Base-by-base conservation (phyloP, 768 basidiomycete species). In the Lactarius tabidus region DNA sequence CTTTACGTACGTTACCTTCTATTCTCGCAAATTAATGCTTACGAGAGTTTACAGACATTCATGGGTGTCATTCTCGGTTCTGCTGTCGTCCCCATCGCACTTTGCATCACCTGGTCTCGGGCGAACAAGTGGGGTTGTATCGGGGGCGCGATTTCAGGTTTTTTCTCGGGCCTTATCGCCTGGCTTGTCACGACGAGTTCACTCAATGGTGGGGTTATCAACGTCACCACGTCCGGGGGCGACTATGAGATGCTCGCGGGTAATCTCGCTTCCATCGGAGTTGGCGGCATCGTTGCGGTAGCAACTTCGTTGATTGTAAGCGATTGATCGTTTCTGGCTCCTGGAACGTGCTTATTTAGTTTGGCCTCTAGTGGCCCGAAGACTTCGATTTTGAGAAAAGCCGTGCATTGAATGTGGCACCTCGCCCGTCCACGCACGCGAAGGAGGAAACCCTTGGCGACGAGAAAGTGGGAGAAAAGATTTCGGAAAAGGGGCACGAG, bases 11-110 rank as follows among this genome's bases (percentile, higher is more conserved):
- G 88, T 80, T 28, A 28, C n/a, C n/a, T 48, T 31, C 6, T 14
- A 26, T 17, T 38, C 23, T 51, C 29, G 10, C n/a, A 7, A 20
- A n/a, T 20, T 43, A 20, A 17, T 45, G 36, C 55, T 67, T 26
- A 63, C 26, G 15, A n/a, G 20, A 10, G 12, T 39, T 60, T 18
- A 23, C 63, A 91, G 90, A 90, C 87, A 7, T 91, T 92, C 75
- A 93, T 93, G 91, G 92, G 93, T 2, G 89, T 91, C 57, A 84
- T 92, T 43, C 82, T 93, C 15, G 92, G 94, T 2, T 89, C 88
- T 2, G 93, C 84, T 3, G 95, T 96, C 57, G 89, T 88, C 4
- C 92, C 93, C 1, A 91, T 95, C 68, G 94, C 93, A 0, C 79
- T 93, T 26, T 90, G 86, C 69, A 85, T 95, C 61, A 89, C 91